These are phyloP conservation scores for Geotrichum reessii DNA, from an alignment of 1,139 yeast genomes.

Conservation along the genomic window DNA sequence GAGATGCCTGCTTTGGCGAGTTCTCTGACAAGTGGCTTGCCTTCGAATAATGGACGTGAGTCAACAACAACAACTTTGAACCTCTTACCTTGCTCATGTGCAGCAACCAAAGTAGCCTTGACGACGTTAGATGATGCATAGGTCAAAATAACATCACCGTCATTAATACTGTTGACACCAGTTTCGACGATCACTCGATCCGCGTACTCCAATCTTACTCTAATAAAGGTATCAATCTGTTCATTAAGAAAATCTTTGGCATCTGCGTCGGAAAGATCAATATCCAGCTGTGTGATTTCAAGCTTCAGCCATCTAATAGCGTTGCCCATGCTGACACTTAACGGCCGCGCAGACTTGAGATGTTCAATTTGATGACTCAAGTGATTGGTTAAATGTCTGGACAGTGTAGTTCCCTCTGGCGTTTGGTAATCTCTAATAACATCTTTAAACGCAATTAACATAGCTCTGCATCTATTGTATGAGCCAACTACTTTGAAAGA, in stretches of 20 bases:
- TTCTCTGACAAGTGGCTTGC: slow-evolving; percentile 63
- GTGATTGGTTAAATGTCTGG: slow-evolving; percentile 83
- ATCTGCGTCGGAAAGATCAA: slow-evolving; percentile 63
- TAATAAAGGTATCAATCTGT: slow-evolving; percentile 72
- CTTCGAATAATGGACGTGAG: slow-evolving; percentile 94
- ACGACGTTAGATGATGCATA: slow-evolving; percentile 87
- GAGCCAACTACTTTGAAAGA: slow-evolving; percentile 88
- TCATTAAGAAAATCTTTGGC: slow-evolving; percentile 66
- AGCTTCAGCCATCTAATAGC: slow-evolving; percentile 96
- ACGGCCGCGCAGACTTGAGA: slow-evolving; percentile 83
- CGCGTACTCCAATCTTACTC: slow-evolving; percentile 79
- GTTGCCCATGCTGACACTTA: slow-evolving; percentile 94
- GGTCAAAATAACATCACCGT: slow-evolving; percentile 76
- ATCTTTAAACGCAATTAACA: slow-evolving; percentile 77
- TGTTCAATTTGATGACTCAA: slow-evolving; percentile 93
- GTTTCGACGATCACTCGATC: slow-evolving; percentile 77
- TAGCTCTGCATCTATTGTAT: slow-evolving; percentile 72
- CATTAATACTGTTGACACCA: slow-evolving; percentile 70
- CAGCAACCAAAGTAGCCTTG: slow-evolving; percentile 65
- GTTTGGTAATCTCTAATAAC: slow-evolving; percentile 79
- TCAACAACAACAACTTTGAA: slow-evolving; percentile 86
- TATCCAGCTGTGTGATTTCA: slow-evolving; percentile 67
- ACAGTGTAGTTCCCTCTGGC: slow-evolving; percentile 77
- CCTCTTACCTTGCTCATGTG: slow-evolving; percentile 55
- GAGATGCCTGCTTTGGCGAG: slow-evolving; percentile 56